Conservation (phyloP, 331 rosid genomes). For the Saraca asoca region DNA sequence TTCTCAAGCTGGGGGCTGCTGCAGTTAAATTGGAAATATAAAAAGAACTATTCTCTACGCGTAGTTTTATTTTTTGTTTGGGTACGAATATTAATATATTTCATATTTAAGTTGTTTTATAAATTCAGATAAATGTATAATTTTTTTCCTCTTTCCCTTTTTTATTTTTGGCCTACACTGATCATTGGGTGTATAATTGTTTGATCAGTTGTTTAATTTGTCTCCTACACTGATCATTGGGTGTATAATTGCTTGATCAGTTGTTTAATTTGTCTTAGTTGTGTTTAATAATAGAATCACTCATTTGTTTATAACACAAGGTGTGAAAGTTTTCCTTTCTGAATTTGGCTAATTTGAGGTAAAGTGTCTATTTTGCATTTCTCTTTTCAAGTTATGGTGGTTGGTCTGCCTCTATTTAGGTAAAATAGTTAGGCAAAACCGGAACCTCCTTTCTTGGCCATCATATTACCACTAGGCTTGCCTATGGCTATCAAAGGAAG, state of each 20-base stretch:
- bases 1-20: constrained; percentile 80
- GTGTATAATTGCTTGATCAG: constrained; percentile 50
- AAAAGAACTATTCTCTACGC: constrained; percentile 32
- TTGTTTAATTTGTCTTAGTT: constrained; percentile 43
- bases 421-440: too few relatives aligned
- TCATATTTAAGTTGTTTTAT: constrained; percentile 20
- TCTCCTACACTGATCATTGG: too few relatives aligned
- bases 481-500: too few relatives aligned
- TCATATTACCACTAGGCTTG: too few relatives aligned
- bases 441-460: too few relatives aligned
- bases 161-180: constrained; percentile 27
- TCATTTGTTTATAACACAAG: constrained; percentile 35
- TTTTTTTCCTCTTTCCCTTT: constrained; percentile 29
- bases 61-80: constrained; percentile 23
- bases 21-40: constrained; percentile 62
- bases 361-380: too few relatives aligned
- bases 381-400: too few relatives aligned
- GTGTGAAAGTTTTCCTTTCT: neutral
- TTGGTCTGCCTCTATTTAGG: too few relatives aligned
- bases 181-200: constrained; percentile 40
- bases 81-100: constrained; percentile 40
- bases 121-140: constrained; percentile 55
- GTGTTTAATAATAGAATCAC: constrained; percentile 33
- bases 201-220: constrained; percentile 47
- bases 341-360: too few relatives aligned